Percentiles rank a stretch among this genome's conserved stretches.
phyloP scores from a whole-genome alignment of 352 stramenopile species.

The Sclerospora graminicola region DNA sequence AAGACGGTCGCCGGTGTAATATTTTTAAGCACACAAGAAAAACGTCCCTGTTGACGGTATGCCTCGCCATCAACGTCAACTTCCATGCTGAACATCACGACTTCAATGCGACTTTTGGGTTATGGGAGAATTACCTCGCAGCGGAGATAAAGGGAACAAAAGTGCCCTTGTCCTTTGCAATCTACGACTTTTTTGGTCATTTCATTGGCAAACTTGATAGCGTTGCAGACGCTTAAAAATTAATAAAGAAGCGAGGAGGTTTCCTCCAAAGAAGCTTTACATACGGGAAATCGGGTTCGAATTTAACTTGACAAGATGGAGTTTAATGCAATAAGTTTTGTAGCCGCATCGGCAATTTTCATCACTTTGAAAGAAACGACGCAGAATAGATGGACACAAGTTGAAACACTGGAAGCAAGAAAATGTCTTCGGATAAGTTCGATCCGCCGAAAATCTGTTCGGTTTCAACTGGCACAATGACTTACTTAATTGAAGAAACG shows the following conservation, averaged over 20 bases:
- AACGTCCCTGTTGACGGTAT: too few species aligned
- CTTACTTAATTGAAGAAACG: slow-evolving; percentile 14
- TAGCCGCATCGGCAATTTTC: slow-evolving; percentile 13
- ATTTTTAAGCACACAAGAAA: too few species aligned
- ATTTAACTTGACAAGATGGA: slow-evolving; percentile 20
- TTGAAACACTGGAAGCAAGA: slow-evolving; percentile 5
- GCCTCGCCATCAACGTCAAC: too few species aligned
- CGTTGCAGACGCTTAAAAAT: not conserved
- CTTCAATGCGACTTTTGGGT: slow-evolving; percentile 21
- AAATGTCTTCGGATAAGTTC: slow-evolving; percentile 1
- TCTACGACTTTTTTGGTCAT: slow-evolving; percentile 19
- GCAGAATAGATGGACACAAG: slow-evolving; percentile 3
- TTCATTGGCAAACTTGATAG: slow-evolving; percentile 21
- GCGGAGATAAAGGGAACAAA: slow-evolving; percentile 7
- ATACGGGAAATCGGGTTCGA: slow-evolving; percentile 8
- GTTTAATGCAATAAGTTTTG: slow-evolving; percentile 9
- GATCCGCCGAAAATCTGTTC: slow-evolving; percentile 14
- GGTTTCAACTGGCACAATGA: slow-evolving; percentile 4
- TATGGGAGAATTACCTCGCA: slow-evolving; percentile 20
- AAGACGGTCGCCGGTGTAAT: too few species aligned
- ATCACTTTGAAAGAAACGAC: slow-evolving; percentile 24
- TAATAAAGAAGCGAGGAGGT: slow-evolving; percentile 15
- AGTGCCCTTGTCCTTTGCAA: slow-evolving; percentile 19
- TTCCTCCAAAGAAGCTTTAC: slow-evolving; percentile 7
- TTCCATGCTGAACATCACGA: too few species aligned